These are phyloP conservation scores for Rhododendron molle DNA, from an alignment of 148 eudicot genomes.

Conservation along the genomic window DNA sequence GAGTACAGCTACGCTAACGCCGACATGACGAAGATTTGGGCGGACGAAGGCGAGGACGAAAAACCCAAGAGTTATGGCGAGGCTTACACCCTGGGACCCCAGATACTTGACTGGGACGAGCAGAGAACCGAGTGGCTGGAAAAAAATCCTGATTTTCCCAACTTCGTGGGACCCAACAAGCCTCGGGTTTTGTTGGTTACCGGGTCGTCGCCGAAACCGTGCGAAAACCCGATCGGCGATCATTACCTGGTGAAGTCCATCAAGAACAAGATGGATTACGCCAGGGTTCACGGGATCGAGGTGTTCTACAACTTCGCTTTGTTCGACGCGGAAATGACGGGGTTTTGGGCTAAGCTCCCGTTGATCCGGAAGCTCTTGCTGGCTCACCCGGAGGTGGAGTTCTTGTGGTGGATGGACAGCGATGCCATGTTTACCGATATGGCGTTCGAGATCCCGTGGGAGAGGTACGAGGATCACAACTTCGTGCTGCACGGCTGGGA, in stretches of 20 bases:
- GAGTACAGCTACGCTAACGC: conserved; percentile 47
- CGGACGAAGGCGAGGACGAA: conserved; percentile 39
- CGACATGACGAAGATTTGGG: conserved; percentile 47
- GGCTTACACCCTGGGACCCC: conserved; percentile 60
- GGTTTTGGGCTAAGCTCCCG: conserved; percentile 78
- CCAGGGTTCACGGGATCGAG: conserved; percentile 72
- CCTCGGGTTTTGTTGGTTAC: conserved; percentile 71
- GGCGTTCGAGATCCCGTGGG: conserved; percentile 75
- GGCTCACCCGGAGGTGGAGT: conserved; percentile 76
- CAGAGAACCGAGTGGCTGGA: conserved; percentile 52
- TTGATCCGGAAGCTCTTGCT: conserved; percentile 56
- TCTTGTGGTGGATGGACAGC: conserved; percentile 89
- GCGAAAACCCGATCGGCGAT: conserved; percentile 77
- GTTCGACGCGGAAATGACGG: conserved; percentile 68
- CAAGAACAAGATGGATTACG: conserved; percentile 83
- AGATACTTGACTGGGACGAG: conserved; percentile 72
- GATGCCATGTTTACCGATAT: conserved; percentile 91
- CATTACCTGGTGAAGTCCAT: conserved; percentile 68
- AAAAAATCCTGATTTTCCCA: conserved; percentile 45
- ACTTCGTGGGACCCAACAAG: conserved; percentile 39
- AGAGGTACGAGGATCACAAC: conserved; percentile 49
- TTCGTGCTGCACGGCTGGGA: conserved; percentile 74
- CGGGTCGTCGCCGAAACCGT: conserved; percentile 73
- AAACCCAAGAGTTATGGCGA: conserved; percentile 19
- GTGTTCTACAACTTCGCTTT: conserved; percentile 65